phyloP scores from a whole-genome alignment of 345 rosid genomes.

The Hevea brasiliensis region DNA sequence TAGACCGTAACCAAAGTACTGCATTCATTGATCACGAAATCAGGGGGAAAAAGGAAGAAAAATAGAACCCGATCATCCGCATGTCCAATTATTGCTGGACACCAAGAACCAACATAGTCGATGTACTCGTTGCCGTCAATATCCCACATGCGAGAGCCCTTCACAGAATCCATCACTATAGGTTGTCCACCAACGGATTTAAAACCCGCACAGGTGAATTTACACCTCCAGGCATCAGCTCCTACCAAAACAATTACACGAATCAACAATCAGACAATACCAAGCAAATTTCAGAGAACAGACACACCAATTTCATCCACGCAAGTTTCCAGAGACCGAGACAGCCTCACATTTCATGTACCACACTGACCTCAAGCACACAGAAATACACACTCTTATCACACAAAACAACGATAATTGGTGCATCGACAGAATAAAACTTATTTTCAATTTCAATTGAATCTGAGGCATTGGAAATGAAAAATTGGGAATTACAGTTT shows the following conservation, averaged over 20 bases:
- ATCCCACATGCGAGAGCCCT: constrained; percentile 95
- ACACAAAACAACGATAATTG: no score
- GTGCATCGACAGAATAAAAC: no score
- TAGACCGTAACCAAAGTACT: not conserved
- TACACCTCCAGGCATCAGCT: constrained; percentile 96
- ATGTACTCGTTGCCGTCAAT: constrained; percentile 93
- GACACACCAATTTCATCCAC: not conserved
- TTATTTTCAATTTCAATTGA: not conserved
- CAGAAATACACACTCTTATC: not conserved
- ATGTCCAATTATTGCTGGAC: constrained; percentile 96
- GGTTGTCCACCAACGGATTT: constrained; percentile 98
- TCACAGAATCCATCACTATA: constrained; percentile 76
- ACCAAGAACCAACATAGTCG: constrained; percentile 98
- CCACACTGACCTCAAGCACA: not conserved
- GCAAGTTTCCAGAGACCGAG: not conserved
- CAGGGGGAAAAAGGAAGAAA: not conserved
- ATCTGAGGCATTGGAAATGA: not conserved
- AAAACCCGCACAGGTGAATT: constrained; percentile 94
- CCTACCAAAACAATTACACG: constrained; percentile 38
- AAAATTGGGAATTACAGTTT: not conserved
- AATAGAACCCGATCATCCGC: constrained; percentile 80
- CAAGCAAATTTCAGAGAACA: not conserved
- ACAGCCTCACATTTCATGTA: not conserved
- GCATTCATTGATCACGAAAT: not conserved
- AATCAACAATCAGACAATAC: not conserved